Evolutionary conservation across 306 rosid genomes (phyloP).

Genomic region (Myrica gale): DNA sequence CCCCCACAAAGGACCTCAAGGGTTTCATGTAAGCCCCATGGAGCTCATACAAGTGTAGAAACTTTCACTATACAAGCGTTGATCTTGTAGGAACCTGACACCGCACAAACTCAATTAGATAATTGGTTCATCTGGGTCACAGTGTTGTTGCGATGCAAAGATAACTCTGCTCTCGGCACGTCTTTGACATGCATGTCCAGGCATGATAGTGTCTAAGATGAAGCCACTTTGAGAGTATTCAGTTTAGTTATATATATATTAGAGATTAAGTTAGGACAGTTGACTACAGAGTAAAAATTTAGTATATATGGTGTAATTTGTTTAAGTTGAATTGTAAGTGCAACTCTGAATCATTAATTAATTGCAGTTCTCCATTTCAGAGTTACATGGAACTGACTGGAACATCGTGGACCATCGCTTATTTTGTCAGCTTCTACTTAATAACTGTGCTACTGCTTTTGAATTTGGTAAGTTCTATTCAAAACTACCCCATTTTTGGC

Average conservation of each 20-base stretch:
- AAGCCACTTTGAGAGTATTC: conserved; percentile 5
- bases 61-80: background rate
- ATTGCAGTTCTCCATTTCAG: conserved; percentile 51
- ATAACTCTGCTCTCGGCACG: background rate
- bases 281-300: no score
- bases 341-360: background rate
- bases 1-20: no score
- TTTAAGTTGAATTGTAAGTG: conserved; percentile 18
- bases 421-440: conserved; percentile 88
- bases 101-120: background rate
- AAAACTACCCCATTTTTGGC: conserved; percentile 10
- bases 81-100: background rate
- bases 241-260: background rate
- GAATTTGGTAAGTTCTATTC: conserved; percentile 65
- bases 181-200: background rate
- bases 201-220: background rate
- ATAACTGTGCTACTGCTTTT: conserved; percentile 77
- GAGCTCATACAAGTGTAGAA: background rate
- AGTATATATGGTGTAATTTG: no score
- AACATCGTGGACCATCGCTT: conserved; percentile 62
- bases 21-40: background rate
- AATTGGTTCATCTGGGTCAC: background rate
- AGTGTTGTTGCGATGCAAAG: background rate
- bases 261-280: no score
- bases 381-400: conserved; percentile 83